phyloP scores from a whole-genome alignment of 2,329 filamentous ascomycete species.

The Ampelomyces quisqualis region DNA sequence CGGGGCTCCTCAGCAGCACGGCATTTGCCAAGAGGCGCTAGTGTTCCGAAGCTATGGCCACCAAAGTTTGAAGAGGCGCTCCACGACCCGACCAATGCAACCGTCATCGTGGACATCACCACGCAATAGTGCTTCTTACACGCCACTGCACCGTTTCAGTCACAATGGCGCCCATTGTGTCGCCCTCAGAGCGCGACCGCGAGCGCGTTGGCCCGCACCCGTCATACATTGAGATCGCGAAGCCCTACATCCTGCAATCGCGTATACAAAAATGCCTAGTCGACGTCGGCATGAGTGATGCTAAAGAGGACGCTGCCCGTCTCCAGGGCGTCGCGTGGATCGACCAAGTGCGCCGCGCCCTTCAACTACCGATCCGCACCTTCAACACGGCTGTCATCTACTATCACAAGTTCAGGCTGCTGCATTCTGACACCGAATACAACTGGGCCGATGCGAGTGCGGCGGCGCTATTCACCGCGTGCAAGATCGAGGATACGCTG shows the following conservation, averaged over 20 bases:
- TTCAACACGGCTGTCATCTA: conserved; percentile 90
- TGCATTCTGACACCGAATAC: conserved; percentile 83
- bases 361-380: conserved; percentile 84
- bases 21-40: not conserved
- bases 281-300: conserved; percentile 68
- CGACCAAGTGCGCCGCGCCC: conserved; percentile 73
- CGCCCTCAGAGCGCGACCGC: conserved; percentile 23
- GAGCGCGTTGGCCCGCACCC: conserved; percentile 56
- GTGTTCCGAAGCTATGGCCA: conserved; percentile 22
- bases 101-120: not conserved
- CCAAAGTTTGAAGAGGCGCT: conserved; percentile 10
- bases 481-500: conserved; percentile 96
- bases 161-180: conserved; percentile 36
- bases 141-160: not conserved
- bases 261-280: conserved; percentile 72
- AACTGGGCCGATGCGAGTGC: conserved; percentile 82
- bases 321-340: conserved; percentile 88
- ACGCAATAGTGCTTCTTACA: not conserved
- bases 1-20: too few species aligned
- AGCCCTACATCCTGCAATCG: conserved; percentile 81
- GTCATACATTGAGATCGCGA: conserved; percentile 64
- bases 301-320: conserved; percentile 76
- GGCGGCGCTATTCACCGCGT: conserved; percentile 85
- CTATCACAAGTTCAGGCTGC: conserved; percentile 89
- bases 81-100: conserved; percentile 7